These are phyloP conservation scores for Lachnellula subtilissima DNA, from an alignment of 2,329 filamentous ascomycete species.

Conservation along the genomic window DNA sequence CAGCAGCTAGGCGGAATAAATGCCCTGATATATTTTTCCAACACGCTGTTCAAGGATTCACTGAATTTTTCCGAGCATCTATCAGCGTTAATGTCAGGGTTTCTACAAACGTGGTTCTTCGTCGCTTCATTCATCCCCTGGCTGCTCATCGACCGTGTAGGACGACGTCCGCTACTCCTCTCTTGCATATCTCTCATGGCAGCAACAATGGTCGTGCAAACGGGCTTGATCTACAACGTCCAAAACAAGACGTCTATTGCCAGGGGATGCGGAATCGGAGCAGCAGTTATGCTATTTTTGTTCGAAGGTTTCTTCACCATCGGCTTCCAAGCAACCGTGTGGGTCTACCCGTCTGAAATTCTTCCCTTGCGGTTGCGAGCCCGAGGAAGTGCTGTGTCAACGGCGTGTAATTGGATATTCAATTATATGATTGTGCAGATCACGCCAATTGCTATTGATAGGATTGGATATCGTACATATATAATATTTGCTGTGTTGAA, in stretches of 20 bases:
- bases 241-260: slow-evolving; percentile 33
- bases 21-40: slow-evolving; percentile 39
- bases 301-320: slow-evolving; percentile 58
- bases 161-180: slow-evolving; percentile 65
- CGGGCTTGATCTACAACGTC: slow-evolving; percentile 38
- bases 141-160: slow-evolving; percentile 48
- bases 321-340: slow-evolving; percentile 56
- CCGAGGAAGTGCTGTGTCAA: not conserved
- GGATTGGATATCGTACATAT: slow-evolving; percentile 46
- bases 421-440: slow-evolving; percentile 44
- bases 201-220: slow-evolving; percentile 38
- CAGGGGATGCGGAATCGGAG: slow-evolving; percentile 34
- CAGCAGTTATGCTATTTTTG: slow-evolving; percentile 50
- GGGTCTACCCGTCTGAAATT: slow-evolving; percentile 57
- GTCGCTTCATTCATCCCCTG: slow-evolving; percentile 37
- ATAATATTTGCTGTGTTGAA: slow-evolving; percentile 43
- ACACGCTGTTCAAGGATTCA: slow-evolving; percentile 42
- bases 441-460: slow-evolving; percentile 44
- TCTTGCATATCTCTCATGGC: slow-evolving; percentile 40
- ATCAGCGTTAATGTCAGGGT: slow-evolving; percentile 47
- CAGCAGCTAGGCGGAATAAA: slow-evolving; percentile 45
- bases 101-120: slow-evolving; percentile 45
- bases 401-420: slow-evolving; percentile 34
- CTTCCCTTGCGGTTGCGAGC: slow-evolving; percentile 47
- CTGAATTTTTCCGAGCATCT: slow-evolving; percentile 39